Evolutionary conservation across 129 eudicot species (phyloP).

Genomic region (Saposhnikovia divaricata): DNA sequence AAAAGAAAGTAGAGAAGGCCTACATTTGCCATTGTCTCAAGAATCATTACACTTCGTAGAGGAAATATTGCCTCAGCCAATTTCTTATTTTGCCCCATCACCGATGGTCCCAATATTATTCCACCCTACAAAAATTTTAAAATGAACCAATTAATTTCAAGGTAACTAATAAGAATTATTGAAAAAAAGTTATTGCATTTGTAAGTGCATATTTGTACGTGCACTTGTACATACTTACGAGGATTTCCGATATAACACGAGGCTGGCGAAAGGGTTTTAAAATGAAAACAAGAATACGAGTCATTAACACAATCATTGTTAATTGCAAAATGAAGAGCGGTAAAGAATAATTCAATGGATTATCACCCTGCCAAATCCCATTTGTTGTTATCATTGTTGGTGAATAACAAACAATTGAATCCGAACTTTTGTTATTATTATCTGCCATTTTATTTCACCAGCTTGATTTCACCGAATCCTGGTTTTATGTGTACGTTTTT

Average conservation of each 20-base stretch:
- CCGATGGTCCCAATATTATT: not conserved
- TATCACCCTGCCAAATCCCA: constrained; percentile 89
- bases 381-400: constrained; percentile 81
- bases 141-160: not conserved
- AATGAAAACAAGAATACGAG: constrained; percentile 53
- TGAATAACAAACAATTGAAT: constrained; percentile 68
- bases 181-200: not conserved
- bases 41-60: not conserved
- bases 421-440: constrained; percentile 12
- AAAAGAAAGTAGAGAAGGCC: constrained; percentile 57
- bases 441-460: not conserved
- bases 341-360: constrained; percentile 67
- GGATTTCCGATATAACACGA: constrained; percentile 82
- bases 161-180: too few species aligned
- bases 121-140: not conserved
- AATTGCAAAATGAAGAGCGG: constrained; percentile 73
- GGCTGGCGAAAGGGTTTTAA: constrained; percentile 96
- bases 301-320: constrained; percentile 48
- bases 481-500: not conserved
- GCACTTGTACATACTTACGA: constrained; percentile 27
- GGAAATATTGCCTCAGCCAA: not conserved
- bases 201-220: too few species aligned
- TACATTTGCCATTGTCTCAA: not conserved
- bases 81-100: not conserved
- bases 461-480: not conserved